Evolutionary conservation across 805 yeast species (phyloP).

Genomic region (Spathaspora girioi): DNA sequence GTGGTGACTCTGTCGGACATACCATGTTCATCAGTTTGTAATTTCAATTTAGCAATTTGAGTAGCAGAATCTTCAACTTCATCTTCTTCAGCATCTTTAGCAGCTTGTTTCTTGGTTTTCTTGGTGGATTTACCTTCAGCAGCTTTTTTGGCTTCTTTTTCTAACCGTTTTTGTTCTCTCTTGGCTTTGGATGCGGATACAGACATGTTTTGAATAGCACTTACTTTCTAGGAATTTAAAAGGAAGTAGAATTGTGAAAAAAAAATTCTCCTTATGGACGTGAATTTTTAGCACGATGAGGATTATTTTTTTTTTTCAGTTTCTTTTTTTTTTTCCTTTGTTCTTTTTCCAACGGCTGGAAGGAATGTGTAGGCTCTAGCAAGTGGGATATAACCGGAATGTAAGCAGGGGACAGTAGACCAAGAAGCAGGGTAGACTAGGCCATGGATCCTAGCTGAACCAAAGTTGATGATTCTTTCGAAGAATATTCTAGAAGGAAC

Average conservation of each 20-base stretch:
- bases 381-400: too few species aligned
- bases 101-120: constrained; percentile 57
- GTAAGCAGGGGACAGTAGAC: too few species aligned
- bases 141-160: constrained; percentile 43
- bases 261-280: constrained; percentile 1
- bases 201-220: constrained; percentile 32
- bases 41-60: constrained; percentile 78
- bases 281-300: background rate
- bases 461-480: too few species aligned
- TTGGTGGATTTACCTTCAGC: constrained; percentile 71
- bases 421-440: too few species aligned
- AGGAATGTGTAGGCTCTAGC: too few species aligned
- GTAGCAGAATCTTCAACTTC: constrained; percentile 64
- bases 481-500: too few species aligned
- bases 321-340: background rate
- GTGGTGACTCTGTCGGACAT: constrained; percentile 96
- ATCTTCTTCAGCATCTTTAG: constrained; percentile 46
- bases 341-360: too few species aligned
- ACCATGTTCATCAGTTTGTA: constrained; percentile 93
- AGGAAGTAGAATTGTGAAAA: too few species aligned
- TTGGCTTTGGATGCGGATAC: constrained; percentile 94
- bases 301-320: background rate
- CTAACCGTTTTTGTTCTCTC: constrained; percentile 93
- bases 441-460: too few species aligned
- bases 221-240: too few species aligned